A percentile compares a stretch with the other conserved stretches of the same genome.
Conservation (phyloP, 208 protist genomes). For the Acanthamoeba sp. region DNA sequence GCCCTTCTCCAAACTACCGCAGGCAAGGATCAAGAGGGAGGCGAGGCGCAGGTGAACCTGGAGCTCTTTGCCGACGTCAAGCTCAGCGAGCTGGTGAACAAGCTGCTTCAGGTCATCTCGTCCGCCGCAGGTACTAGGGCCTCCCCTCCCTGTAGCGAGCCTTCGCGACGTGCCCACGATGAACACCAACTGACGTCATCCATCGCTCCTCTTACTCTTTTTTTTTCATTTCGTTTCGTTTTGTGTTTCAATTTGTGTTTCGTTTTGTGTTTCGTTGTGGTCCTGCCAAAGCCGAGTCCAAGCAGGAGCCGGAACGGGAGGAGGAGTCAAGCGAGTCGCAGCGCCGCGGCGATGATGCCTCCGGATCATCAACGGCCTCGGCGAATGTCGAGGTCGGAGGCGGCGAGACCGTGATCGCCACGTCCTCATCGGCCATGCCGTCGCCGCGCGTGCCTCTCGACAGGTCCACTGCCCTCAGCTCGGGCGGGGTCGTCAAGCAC, state of each 20-base stretch:
- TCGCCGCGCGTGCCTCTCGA: not conserved
- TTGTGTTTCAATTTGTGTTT: not conserved
- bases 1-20: no score
- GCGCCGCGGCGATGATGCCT: not conserved
- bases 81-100: slow-evolving; percentile 66
- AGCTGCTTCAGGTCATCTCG: slow-evolving; percentile 54
- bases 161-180: no score
- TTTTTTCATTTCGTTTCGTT: not conserved
- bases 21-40: slow-evolving; percentile 5
- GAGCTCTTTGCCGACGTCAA: slow-evolving; percentile 64
- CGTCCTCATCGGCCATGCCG: not conserved
- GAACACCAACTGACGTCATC: not conserved
- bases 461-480: not conserved
- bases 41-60: slow-evolving; percentile 1
- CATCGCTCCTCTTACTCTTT: not conserved
- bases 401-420: slow-evolving; percentile 28
- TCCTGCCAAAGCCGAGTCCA: slow-evolving; percentile 38
- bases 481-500: slow-evolving; percentile 49
- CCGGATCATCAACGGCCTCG: not conserved
- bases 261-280: not conserved
- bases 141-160: not conserved
- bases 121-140: slow-evolving; percentile 13
- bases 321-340: slow-evolving; percentile 2
- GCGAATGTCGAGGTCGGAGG: not conserved
- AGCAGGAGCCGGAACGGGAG: slow-evolving; percentile 18